Base-by-base conservation (phyloP, 2,329 filamentous ascomycete species). In the Botrytis aclada region DNA sequence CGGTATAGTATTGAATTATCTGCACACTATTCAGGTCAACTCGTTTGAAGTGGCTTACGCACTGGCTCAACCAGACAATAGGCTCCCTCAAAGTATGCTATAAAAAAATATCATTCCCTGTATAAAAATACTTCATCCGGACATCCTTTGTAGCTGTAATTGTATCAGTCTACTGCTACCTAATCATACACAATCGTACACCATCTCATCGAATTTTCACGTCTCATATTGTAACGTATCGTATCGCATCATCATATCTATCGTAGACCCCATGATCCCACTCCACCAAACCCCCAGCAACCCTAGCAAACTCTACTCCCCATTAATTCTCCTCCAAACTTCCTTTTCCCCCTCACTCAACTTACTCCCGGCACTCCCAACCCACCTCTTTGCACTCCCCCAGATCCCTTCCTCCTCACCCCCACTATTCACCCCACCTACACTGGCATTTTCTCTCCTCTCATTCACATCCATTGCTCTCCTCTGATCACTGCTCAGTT, bases 321-420 rank as follows among this genome's bases (percentile, higher is more conserved):
- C 89, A 81, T 88, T 90, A 79, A 90, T 88, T 78, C 85, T 86
- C 81, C 85, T 86, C 89, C 89, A 91, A 37, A 91, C 85, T 80
- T 90, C 88, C 69, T 82, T 83, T 82, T 91, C 89, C 22, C 87
- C 88, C 22, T 85, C 86, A 14, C 85, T 86, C 41, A 91, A 81
- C 79, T 85, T 88, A 74, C 86, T 85, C 69, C 88, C 88, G 10
- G 88, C 88, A 47, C 84, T 85, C 74, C 84, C 82, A 63, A 86
- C 87, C 84, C 87, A 85, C 80, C 87, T 89, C 83, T 87, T 88
- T 18, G 88, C 88, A 64, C 85, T 81, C 72, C 84, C 84, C 87
- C 87, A 89, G 9, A 89, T 81, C 37, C 81, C 80, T n/a, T 85
- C 70, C 18, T 47, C 60, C 45, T 64, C 69, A 34, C 39, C 67